A percentile compares a stretch with the other conserved stretches of the same genome.
Conservation (phyloP, 2,329 filamentous ascomycete species). For the Paraphoma chrysanthemicola region DNA sequence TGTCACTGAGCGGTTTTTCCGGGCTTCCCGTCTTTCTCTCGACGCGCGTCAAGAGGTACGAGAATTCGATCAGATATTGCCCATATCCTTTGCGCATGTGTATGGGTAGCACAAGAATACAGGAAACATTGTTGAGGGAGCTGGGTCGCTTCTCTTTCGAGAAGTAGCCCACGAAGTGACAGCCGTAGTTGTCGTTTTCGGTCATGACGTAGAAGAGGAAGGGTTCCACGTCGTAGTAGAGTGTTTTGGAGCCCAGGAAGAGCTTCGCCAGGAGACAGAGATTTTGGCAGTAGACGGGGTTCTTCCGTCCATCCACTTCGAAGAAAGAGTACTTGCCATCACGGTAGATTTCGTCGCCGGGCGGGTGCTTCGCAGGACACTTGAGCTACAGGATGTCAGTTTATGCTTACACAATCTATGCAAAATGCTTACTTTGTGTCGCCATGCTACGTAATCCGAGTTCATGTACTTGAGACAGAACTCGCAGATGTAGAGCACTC, state of each 20-base stretch:
- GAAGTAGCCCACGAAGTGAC: slow-evolving; percentile 98
- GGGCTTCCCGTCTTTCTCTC: slow-evolving; percentile 95
- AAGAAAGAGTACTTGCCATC: slow-evolving; percentile 92
- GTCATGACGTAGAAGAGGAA: slow-evolving; percentile 98
- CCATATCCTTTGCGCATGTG: slow-evolving; percentile 98
- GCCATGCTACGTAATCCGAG: slow-evolving; percentile 96
- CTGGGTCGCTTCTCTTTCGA: slow-evolving; percentile 97
- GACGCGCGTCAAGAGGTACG: slow-evolving; percentile 90
- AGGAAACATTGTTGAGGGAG: slow-evolving; percentile 96
- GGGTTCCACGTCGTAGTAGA: slow-evolving; percentile 97
- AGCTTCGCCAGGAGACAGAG: slow-evolving; percentile 94
- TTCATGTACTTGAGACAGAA: slow-evolving; percentile 99
- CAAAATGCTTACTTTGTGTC: slow-evolving; percentile 71
- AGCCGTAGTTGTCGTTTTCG: slow-evolving; percentile 88
- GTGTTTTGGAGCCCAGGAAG: slow-evolving; percentile 96
- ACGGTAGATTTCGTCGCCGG: slow-evolving; percentile 96
- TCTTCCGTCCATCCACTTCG: slow-evolving; percentile 95
- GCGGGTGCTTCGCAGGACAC: slow-evolving; percentile 94
- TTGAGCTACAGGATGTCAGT: slow-evolving; percentile 62
- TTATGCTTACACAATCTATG: not conserved
- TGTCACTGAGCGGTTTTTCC: slow-evolving; percentile 96
- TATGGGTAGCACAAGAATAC: slow-evolving; percentile 93
- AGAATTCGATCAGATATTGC: slow-evolving; percentile 96
- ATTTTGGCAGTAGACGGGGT: slow-evolving; percentile 98
- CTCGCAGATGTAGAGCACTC: slow-evolving; percentile 97